Evolutionary conservation across 2,329 filamentous ascomycete genomes (phyloP), one percentile per base, ranked within the genome.

Genomic region (Cylindrodendrum hubeiense): DNA sequence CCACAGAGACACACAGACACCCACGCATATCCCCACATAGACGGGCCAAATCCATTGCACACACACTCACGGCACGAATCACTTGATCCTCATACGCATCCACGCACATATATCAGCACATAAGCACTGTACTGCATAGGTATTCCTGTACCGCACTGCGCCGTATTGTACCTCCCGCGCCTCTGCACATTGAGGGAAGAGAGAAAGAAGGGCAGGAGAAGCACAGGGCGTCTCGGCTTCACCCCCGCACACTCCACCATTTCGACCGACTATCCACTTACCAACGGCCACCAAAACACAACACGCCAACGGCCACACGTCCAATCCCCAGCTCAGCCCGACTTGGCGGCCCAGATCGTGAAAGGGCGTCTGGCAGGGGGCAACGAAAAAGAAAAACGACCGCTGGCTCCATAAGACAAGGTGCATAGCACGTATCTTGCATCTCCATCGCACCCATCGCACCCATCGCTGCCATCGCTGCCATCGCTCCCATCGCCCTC

Each of bases 201-300:
- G 46, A 30, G 26, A 50, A 50, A 10, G 26, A 30, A 30, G 17
- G 17, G 37, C 37, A 17, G n/a, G 26, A 26, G 43, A 9, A 15
- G 10, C 21, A 26, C 24, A 30, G 9, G 44, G 22, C n/a, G 22
- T 49, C 46, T 33, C n/a, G 30, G 30, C 21, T 47, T 19, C 44
- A 28, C 46, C 61, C 60, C 55, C 61, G 60, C 60, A 57, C 55
- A 59, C 55, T 55, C 54, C 54, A 60, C 49, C 55, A 54, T 51
- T n/a, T 59, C 43, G 30, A 63, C 60, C 41, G 50, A 58, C 54
- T 63, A 58, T 34, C 60, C 60, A 63, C 54, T 59, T 28, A 47
- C 55, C 61, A 53, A 59, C 55, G 34, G 43, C 28, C 50, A 60
- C 49, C 54, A 64, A 64, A 64, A 56, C 61, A 59, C 49, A 59